Evolutionary conservation across 2,329 filamentous ascomycete species (phyloP).

Genomic region (Aspergillus tamarii): DNA sequence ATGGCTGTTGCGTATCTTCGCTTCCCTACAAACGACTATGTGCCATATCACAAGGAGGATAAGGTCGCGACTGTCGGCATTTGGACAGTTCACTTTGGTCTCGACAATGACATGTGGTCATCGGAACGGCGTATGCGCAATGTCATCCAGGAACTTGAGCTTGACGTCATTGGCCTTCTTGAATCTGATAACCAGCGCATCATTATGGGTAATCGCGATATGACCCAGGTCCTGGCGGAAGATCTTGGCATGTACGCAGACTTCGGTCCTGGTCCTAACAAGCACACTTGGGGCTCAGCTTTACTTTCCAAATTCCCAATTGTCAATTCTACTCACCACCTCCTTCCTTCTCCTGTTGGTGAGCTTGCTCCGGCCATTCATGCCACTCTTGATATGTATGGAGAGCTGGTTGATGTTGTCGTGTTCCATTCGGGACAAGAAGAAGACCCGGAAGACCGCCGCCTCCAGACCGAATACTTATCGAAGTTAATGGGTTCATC

Average conservation of each 20-base stretch:
- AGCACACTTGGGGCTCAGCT: constrained; percentile 96
- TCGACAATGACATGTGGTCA: constrained; percentile 99
- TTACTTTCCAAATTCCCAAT: constrained; percentile 97
- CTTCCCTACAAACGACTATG: constrained; percentile 91
- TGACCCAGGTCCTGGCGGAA: constrained; percentile 91
- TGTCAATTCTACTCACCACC: constrained; percentile 92
- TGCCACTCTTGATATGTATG: constrained; percentile 93
- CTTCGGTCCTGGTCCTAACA: constrained; percentile 95
- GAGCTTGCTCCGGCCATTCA: constrained; percentile 95
- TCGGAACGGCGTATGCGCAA: constrained; percentile 93
- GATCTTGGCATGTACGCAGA: constrained; percentile 99
- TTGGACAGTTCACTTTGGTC: constrained; percentile 97
- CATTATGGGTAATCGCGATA: constrained; percentile 99
- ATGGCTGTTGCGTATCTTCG: constrained; percentile 81
- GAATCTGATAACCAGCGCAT: constrained; percentile 94
- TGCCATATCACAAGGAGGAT: constrained; percentile 83
- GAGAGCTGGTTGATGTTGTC: constrained; percentile 85
- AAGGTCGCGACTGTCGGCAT: constrained; percentile 92
- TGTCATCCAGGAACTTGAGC: constrained; percentile 86
- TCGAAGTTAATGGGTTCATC: constrained; percentile 84
- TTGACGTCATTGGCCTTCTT: constrained; percentile 95
- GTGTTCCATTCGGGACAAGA: constrained; percentile 99
- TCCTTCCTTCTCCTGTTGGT: constrained; percentile 89
- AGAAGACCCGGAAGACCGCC: constrained; percentile 89
- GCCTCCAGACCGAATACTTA: constrained; percentile 84